These are phyloP conservation scores for Eucalyptus marginata DNA, from an alignment of 345 rosid genomes.

Conservation along the genomic window DNA sequence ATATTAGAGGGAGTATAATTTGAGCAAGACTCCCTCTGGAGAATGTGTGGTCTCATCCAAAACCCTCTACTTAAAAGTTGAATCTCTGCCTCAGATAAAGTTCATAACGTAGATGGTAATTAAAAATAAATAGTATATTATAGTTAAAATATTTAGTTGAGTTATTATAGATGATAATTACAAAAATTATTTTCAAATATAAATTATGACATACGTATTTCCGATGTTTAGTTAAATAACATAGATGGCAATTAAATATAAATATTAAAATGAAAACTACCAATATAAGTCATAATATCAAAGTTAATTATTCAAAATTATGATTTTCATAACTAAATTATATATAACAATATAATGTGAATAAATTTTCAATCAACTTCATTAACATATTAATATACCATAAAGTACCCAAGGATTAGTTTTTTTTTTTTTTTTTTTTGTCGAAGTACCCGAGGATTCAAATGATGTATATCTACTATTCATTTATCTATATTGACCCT, in stretches of 20 bases:
- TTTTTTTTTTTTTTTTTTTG: too few species aligned
- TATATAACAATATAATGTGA: neutral
- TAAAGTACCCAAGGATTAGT: neutral
- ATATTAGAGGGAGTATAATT: too few species aligned
- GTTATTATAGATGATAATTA: neutral
- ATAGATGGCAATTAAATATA: neutral
- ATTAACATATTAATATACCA: neutral
- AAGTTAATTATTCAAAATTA: neutral
- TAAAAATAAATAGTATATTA: too few species aligned
- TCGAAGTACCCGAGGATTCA: neutral
- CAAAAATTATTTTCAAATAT: too few species aligned
- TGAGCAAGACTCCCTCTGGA: too few species aligned
- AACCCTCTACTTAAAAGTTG: too few species aligned
- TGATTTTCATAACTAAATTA: neutral
- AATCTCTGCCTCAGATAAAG: too few species aligned
- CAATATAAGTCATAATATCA: neutral
- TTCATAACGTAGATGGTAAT: too few species aligned
- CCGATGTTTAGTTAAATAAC: neutral
- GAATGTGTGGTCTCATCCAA: too few species aligned
- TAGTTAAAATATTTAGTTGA: too few species aligned
- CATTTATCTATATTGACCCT: neutral
- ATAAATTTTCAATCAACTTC: neutral
- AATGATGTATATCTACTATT: neutral
- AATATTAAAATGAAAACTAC: neutral
- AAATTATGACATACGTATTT: neutral